Evolutionary conservation across 2,329 filamentous ascomycete genomes (phyloP), one percentile per base, ranked within the genome.

Genomic region (Bipolaris sorokiniana): DNA sequence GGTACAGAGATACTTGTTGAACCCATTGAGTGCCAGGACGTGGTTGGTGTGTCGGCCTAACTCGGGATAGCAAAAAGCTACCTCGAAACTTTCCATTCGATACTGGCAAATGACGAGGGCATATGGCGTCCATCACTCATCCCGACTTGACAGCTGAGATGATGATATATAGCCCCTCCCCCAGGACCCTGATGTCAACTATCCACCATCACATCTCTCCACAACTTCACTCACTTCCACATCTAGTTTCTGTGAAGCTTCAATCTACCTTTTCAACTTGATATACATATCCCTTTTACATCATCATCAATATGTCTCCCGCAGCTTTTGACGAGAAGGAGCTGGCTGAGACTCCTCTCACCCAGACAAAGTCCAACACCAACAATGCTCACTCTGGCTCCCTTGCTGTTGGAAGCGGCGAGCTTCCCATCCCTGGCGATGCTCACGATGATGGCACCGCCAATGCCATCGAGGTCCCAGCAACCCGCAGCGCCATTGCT

Each of bases 381-480:
- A 61, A 65, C 47, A 36, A 40, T 40, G 36, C 54, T 18, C 34
- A 66, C 63, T 61, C 56, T 54, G 22, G 57, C 15, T 59, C 59
- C 56, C 48, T 61, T 18, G 51, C 56, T 58, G 62, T 65, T 52
- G 69, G 65, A 50, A 66, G 65, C 52, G 75, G 78, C 58, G 78
- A 77, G 28, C 54, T 72, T 54, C 73, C 70, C 55, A 67, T 74
- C 28, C 66, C 70, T 16, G 66, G 63, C 40, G 68, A 77, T 55
- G 73, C 63, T 59, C 68, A 70, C 45, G 70, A 77, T 44, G 70
- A 77, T 49, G 78, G 73, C 50, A 67, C 63, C 13, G 54, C 33
- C 45, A 77, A 81, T 58, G 80, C 86, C 41, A 84, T 91, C 68
- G 89, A 91, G 78, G 82, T 92, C 45, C 88, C 89, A 38, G 88